Evolutionary conservation across 192 early-diverging fungal species (phyloP), one percentile per base, ranked within the genome.

Genomic region (Phlyctochytrium bullatum): DNA sequence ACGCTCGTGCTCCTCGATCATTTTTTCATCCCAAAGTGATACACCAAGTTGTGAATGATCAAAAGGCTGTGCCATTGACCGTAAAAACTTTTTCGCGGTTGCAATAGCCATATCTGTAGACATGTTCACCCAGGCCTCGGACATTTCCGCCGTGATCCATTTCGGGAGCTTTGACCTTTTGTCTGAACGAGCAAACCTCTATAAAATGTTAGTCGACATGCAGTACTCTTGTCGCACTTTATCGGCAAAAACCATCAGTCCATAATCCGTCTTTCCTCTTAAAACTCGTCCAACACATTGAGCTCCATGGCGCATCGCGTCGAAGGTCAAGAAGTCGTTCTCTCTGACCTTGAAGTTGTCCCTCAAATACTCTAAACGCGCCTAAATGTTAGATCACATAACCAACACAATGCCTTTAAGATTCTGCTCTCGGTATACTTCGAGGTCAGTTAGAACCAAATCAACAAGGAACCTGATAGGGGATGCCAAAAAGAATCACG

Each of bases 251-350:
- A 99, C 88, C 98, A 99, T 99, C 52, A 99, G 73, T 24, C 98
- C 98, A 67, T 99, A 99, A 77, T 99, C 98, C 0, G 90, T 93
- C 72, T 99, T 99, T 65, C 98, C 98, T 36, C 98, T 83, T 67
- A 99, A 62, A 35, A 98, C 98, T 54, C 98, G 86, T 25, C 98
- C 98, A 23, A 99, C 90, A 77, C 98, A 99, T 80, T 99, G 98
- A 16, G 98, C 96, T 64, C 95, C 98, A 79, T 99, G 98, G 2
- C 98, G 88, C 78, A 99, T 89, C 0, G 98, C 98, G 66, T 99
- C 98, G 79, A 99, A 99, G 0, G 98, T 97, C 68, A 99, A 73
- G 76, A 98, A 99, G 71, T 99, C 98, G 72, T 96, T 99, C 77
- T 99, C 98, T 35, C 98, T 83, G 23, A 99, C 92, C 67, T 91